phyloP scores from a whole-genome alignment of 352 stramenopile genomes.

The Phytopythium chamaehyphon region DNA sequence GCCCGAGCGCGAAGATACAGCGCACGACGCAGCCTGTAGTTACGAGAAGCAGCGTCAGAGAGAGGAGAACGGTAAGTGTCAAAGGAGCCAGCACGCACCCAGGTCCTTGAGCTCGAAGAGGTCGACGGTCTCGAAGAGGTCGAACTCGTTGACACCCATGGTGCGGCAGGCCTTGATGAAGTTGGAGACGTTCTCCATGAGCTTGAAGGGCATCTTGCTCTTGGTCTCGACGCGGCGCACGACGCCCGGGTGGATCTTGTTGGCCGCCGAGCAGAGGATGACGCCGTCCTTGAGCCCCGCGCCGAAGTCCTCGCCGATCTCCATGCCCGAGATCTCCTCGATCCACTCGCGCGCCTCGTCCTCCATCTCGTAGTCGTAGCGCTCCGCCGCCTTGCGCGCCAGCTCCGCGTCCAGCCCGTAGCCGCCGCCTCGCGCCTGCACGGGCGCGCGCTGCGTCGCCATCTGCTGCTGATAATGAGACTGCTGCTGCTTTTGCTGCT shows the following conservation, averaged over 20 bases:
- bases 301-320: slow-evolving; percentile 80
- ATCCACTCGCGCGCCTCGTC: slow-evolving; percentile 83
- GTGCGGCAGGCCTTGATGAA: slow-evolving; percentile 81
- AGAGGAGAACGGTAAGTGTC: background rate
- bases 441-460: slow-evolving; percentile 29
- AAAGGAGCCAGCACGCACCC: slow-evolving; percentile 13
- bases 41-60: background rate
- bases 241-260: slow-evolving; percentile 66
- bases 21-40: slow-evolving; percentile 60
- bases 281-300: slow-evolving; percentile 74
- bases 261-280: slow-evolving; percentile 81
- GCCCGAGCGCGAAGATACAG: slow-evolving; percentile 71
- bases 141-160: slow-evolving; percentile 88
- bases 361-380: slow-evolving; percentile 89
- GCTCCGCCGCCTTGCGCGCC: slow-evolving; percentile 72
- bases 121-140: slow-evolving; percentile 89
- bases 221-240: slow-evolving; percentile 75
- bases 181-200: slow-evolving; percentile 89
- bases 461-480: slow-evolving; percentile 5
- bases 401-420: slow-evolving; percentile 91
- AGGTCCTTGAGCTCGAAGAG: slow-evolving; percentile 89
- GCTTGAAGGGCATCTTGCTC: slow-evolving; percentile 90
- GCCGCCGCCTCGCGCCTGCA: slow-evolving; percentile 67
- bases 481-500: background rate
- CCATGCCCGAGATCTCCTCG: slow-evolving; percentile 67